Evolutionary conservation across 1,139 yeast genomes (phyloP), one percentile per base, ranked within the genome.

Genomic region (Lodderomyces pseudojiufengensis): DNA sequence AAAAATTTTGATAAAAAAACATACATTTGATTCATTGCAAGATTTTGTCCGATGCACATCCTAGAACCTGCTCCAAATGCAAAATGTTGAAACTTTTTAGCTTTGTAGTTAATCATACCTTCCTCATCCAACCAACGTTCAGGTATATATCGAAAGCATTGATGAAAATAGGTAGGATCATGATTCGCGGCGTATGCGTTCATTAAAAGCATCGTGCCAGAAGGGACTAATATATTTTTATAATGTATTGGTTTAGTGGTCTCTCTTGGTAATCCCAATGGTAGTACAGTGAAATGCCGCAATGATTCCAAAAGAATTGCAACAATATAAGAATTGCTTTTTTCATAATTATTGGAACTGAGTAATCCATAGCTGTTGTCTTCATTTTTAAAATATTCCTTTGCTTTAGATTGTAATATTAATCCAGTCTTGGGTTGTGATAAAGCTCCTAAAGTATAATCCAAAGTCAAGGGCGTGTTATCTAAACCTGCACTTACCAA

Each of bases 401-500:
- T 57, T 0, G 76, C 78, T 28, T 46, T 49, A 9, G 60, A 51
- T 48, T 80, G 86, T 13, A 76, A 50, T 1, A 39, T 43, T 3
- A 58, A 56, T 1, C 83, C 82, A 35, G 57, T 49, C 4, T 36
- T 36, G 2, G 75, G 67, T 24, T 70, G 75, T 1, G 83, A 70
- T 36, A 84, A 58, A 33, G 78, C 82, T 1, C 86, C 86, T 43
- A 82, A 51, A 10, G 81, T 65, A 45, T 78, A 78, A 44, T 75
- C 73, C 38, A 83, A 60, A 37, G 76, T 81, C 22, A 82, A 63
- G 0, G 90, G 83, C 1, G 83, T 76, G 41, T 84, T 84, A 51
- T 84, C 92, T 24, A 84, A 59, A 0, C 94, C 94, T 4, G 92
- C 92, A 46, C 88, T 80, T 0, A 84, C 80, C 81, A 83, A 77